phyloP scores from a whole-genome alignment of 2,329 filamentous ascomycete genomes.

The Podosphaera xanthii region DNA sequence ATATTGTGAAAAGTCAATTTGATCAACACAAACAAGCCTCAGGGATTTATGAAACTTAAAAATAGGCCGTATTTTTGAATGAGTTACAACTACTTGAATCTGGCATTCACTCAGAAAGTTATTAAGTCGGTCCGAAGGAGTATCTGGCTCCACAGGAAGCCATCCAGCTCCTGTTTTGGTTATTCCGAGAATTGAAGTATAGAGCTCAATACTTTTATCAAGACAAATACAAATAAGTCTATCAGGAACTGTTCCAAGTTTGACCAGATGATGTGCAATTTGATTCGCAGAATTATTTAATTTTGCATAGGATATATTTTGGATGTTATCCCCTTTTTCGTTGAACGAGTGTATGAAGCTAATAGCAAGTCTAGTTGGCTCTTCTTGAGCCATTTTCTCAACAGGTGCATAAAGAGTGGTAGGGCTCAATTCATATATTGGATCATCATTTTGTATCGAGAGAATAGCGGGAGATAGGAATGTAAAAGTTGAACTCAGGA shows the following conservation, averaged over 20 bases:
- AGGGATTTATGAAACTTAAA: slow-evolving; percentile 5
- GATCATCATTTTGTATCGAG: slow-evolving; percentile 13
- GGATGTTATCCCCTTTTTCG: slow-evolving; percentile 15
- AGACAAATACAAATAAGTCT: slow-evolving; percentile 50
- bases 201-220: slow-evolving; percentile 53
- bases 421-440: neutral
- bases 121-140: slow-evolving; percentile 34
- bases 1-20: slow-evolving; percentile 7
- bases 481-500: slow-evolving; percentile 5
- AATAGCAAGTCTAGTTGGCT: slow-evolving; percentile 36
- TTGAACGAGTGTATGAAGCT: slow-evolving; percentile 33
- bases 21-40: slow-evolving; percentile 14
- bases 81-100: slow-evolving; percentile 24
- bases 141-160: slow-evolving; percentile 54
- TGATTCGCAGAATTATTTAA: slow-evolving; percentile 42
- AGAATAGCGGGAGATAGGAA: slow-evolving; percentile 5
- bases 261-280: slow-evolving; percentile 32
- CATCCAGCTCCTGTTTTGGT: slow-evolving; percentile 59
- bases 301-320: slow-evolving; percentile 35
- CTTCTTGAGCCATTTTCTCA: slow-evolving; percentile 12
- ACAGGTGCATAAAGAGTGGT: slow-evolving; percentile 12
- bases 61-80: slow-evolving; percentile 12
- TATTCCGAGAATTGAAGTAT: slow-evolving; percentile 50
- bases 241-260: slow-evolving; percentile 24
- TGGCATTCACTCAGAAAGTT: slow-evolving; percentile 39